Base-by-base conservation (phyloP, 1,139 yeast genomes). In the Suhomyces terraborum region DNA sequence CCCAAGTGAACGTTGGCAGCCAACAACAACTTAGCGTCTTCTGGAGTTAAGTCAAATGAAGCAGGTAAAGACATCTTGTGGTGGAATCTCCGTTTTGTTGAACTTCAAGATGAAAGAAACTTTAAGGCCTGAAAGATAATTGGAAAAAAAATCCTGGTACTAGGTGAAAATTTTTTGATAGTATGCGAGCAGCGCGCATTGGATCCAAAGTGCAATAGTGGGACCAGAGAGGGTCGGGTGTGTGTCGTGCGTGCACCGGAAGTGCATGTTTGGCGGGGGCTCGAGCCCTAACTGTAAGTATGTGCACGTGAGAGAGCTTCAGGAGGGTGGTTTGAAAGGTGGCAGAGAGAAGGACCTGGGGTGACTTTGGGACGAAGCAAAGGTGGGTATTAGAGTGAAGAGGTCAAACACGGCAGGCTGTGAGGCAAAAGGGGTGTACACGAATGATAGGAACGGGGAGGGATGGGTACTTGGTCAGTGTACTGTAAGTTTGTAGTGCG, bases 1-100 rank as follows among this genome's bases (percentile, higher is more conserved):
- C 99, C 99, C 76, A 93, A 87, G 84, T 94, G 99, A 67, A 86
- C 93, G 88, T 93, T 93, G 75, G 99, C 99, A 74, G 99, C 98
- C 80, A 94, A 85, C 79, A 94, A 85, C 75, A 93, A 88, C 84
- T 93, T 94, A 81, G 96, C 96, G 80, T 93, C 98, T 81, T 91
- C 97, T 78, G 94, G 91, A 75, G 97, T 84, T 75, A 82, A 82
- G 70, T 79, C 93, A 78, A 87, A 87, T 73, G 91, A 82, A 79
- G 88, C 88, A 76, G 88, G 88, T 75, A 80, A 77, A 70, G 94
- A 84, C 94, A 85, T 85, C 62, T 60, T 68, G 54, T 42, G 40
- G 47, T 50, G 40, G 42, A 33, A 46, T 39, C 46, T 43, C 42
- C 45, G 33, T 43, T 40, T 40, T 36, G 37, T 38, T 34, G 35